Evolutionary conservation across 2,329 filamentous ascomycete genomes (phyloP), one percentile per base, ranked within the genome.

Genomic region (Aschersonia sp.): DNA sequence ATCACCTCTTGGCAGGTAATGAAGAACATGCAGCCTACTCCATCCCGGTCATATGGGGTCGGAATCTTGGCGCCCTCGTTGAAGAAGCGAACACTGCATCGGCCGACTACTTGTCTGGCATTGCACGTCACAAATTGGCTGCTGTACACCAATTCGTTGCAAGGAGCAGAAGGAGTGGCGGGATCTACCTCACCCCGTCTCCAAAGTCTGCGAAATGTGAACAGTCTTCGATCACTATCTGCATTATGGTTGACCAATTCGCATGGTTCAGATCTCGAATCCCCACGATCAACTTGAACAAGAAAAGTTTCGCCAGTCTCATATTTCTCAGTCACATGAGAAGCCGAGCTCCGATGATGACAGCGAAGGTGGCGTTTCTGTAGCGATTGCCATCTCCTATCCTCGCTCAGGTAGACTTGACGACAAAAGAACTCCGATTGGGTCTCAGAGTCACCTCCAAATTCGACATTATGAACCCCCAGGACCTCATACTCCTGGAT

Each of bases 11-110:
- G 42, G 44, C 71, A 67, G 0, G 72, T 76, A 8, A 87, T 71
- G 50, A 71, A 84, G 57, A 83, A 90, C 12, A 73, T 72, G 50
- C 84, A 77, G 0, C 81, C 83, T 0, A 72, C 74, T 0, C 86
- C 86, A 22, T 73, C 65, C 1, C 77, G 69, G 52, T 79, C 67
- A 58, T 88, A 92, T 0, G 84, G 84, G 0, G 69, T 62, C 0
- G 76, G 72, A 4, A 89, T 69, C 0, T 55, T 48, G 8, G 74
- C 64, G 0, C 56, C 55, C 1, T 58, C 52, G 0, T 50, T 56
- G 50, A 80, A 82, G 50, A 72, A 72, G 0, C 79, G 70, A 1
- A 90, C 63, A 1, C 76, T 59, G 51, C 84, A 90, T 11, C 61
- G 68, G 4, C 76, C 67, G 1, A 71, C 52, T 5, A 89, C 70